These are phyloP conservation scores for Fonsecaea erecta DNA, from an alignment of 2,329 filamentous ascomycete species.

Conservation along the genomic window DNA sequence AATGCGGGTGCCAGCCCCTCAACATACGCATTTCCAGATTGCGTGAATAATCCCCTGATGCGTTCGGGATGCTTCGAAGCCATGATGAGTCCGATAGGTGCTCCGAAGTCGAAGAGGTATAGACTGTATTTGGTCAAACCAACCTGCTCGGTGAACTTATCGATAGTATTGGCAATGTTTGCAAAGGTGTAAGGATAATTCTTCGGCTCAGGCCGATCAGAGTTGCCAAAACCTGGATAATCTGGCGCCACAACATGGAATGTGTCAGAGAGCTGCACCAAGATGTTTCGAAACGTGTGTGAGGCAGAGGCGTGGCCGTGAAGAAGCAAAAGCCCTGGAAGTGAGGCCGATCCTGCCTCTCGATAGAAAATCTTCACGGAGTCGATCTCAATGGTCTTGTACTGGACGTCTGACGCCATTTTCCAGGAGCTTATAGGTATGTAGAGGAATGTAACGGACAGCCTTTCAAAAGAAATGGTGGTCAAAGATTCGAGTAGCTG, in stretches of 20 bases:
- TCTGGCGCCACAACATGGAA: slow-evolving; percentile 29
- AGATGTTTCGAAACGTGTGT: slow-evolving; percentile 23
- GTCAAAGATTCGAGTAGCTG: too few relatives aligned
- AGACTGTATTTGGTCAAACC: not conserved
- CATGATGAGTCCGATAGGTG: not conserved
- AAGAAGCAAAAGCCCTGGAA: not conserved
- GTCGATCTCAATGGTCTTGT: not conserved
- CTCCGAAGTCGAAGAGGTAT: not conserved
- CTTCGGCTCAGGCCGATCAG: slow-evolving; percentile 17
- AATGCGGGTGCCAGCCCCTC: not conserved
- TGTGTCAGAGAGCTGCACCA: slow-evolving; percentile 4
- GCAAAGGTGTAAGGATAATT: slow-evolving; percentile 26
- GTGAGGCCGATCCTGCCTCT: not conserved
- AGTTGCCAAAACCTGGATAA: slow-evolving; percentile 27
- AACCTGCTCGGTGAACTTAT: slow-evolving; percentile 25
- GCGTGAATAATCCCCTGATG: not conserved
- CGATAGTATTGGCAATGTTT: slow-evolving; percentile 14
- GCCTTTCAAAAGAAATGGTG: too few relatives aligned
- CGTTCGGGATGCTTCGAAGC: not conserved
- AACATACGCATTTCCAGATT: not conserved
- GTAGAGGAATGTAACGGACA: too few relatives aligned
- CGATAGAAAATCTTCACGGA: not conserved
- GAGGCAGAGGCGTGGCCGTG: slow-evolving; percentile 12
- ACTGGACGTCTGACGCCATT: not conserved
- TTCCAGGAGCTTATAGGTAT: too few relatives aligned